Base-by-base conservation (phyloP, 169 alveolate genomes). In the Toxoplasma gondii region DNA sequence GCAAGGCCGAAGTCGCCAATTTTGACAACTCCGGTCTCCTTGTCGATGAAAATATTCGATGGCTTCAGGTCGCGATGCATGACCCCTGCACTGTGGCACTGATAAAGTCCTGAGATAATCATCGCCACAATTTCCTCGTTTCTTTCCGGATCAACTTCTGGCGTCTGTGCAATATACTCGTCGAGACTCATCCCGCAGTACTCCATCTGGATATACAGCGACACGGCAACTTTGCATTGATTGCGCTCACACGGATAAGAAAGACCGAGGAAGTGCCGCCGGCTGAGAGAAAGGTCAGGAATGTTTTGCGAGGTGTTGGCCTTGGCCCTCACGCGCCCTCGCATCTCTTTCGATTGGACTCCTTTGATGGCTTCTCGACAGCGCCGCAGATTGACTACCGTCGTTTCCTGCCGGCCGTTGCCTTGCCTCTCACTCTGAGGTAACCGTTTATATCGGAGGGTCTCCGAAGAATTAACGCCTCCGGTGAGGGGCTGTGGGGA, bases 1-100 rank as follows among this genome's bases (percentile, higher is more conserved):
- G 98, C 99, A 53, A 98, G 96, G 24, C 99, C 99, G 81, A 98
- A 97, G 88, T 98, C 99, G n/a, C 98, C 99, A 34, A 98, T 97
- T 94, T 98, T 98, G 45, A 98, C 95, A 34, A 97, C 96, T 86
- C 96, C 91, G 5, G 97, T 95, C 95, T 95, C 95, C 45, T 97
- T 97, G 88, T 97, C 98, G 45, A 98, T 98, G 94, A 98, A 97
- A 12, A 98, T 96, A 92, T 98, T 98, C 80, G 98, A 99, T 22
- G 99, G 99, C 93, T 98, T 98, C 83, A 98, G 94, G 93, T 98
- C 99, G 38, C 99, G 96, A 96, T 98, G 99, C 70, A 98, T 97
- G 93, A 98, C 96, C 80, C 99, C 97, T 70, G 90, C 87, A 38
- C 87, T 81, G 92, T 92, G 95, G 43, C 87, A 92, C 22, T 29